phyloP scores from a whole-genome alignment of 139 green algal genomes.

The Ostreobium quekettii region DNA sequence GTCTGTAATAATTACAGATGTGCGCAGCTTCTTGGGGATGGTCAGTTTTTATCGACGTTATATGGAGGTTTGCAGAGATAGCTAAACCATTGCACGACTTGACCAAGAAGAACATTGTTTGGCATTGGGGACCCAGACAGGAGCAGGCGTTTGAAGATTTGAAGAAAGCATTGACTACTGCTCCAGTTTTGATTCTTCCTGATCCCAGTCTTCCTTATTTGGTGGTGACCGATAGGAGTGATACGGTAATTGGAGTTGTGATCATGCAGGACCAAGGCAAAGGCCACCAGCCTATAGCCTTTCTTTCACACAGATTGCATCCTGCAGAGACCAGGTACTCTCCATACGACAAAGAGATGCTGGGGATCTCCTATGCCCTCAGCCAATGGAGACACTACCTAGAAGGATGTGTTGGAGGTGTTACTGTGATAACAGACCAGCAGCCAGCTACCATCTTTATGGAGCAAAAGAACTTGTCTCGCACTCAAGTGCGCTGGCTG shows the following conservation, averaged over 20 bases:
- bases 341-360: constrained; percentile 7
- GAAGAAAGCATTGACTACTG: constrained; percentile 5
- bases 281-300: constrained; percentile 8
- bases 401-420: constrained; percentile 6
- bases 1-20: too few species aligned
- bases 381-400: constrained; percentile 12
- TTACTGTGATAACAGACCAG: constrained; percentile 2
- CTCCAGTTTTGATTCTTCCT: constrained; percentile 1
- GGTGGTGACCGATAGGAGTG: constrained; percentile 2
- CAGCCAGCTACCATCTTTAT: background rate
- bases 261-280: background rate
- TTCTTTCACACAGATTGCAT: background rate
- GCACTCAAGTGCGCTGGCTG: background rate
- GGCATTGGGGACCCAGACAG: background rate
- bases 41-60: background rate
- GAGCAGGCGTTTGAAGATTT: constrained; percentile 13
- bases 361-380: background rate
- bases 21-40: constrained; percentile 7
- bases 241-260: background rate
- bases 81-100: background rate
- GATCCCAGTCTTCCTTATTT: background rate
- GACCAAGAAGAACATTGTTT: background rate
- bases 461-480: background rate
- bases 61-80: background rate
- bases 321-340: background rate